Evolutionary conservation across 345 rosid species (phyloP), one percentile per base, ranked within the genome.

Genomic region (Pseudoturritis turrita): DNA sequence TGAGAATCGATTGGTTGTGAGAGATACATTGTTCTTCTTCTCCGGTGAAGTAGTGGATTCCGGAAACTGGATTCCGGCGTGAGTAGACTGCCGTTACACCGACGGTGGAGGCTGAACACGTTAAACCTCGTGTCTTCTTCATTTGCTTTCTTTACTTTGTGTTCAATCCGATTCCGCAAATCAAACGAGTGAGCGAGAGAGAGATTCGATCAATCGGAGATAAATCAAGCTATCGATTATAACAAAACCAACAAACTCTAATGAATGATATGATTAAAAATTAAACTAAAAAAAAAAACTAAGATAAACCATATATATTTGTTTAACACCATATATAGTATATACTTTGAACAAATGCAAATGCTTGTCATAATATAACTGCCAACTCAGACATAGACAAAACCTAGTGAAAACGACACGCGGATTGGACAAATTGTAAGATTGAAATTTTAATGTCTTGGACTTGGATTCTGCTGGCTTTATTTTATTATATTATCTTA

Each of bases 331-430:
- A 59, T n/a, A 56, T 35, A 19, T 57, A 15, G 3, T 53, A 13
- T 39, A 66, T 10, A 58, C 22, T 51, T 50, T 26, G 45, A 39
- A 63, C 63, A 72, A 54, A 72, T 62, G 21, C 57, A 54, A 73
- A 18, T 46, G 77, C 7, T 56, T 45, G 77, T 57, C 60, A 37
- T 36, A 46, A 26, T 54, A 69, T 55, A 26, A 26, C 28, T 37
- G 72, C 72, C 77, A 56, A 57, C 36, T 37, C 77, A 73, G 25
- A 45, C 50, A 26, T 14, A 26, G 59, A 65, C 77, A 46, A 65
- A 35, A 6, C 44, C 72, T 35, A 63, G 12, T 65, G 66, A 55
- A 18, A 65, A 56, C 66, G 72, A 73, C 66, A 14, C n/a, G 7
- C 4, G 22, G 25, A 28, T 57, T 57, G 35, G 77, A 73, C 65